Evolutionary conservation across 1,284 basidiomycete genomes (phyloP).

Genomic region (Marasmius sp.): DNA sequence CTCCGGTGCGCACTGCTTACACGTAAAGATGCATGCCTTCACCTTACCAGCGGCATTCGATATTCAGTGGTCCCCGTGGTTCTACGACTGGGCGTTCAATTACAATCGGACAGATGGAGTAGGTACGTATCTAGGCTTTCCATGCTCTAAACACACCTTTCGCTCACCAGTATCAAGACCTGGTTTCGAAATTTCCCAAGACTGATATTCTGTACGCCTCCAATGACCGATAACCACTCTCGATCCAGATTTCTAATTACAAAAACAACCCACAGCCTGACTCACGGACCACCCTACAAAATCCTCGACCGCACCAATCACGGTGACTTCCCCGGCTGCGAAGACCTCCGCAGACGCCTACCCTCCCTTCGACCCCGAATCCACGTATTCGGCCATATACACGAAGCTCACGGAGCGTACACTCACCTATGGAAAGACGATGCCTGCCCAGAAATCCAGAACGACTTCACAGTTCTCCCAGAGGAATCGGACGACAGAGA

Average conservation of each 20-base stretch:
- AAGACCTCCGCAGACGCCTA: slow-evolving; percentile 39
- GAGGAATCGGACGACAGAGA: slow-evolving; percentile 8
- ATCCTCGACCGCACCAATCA: slow-evolving; percentile 43
- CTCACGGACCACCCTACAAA: slow-evolving; percentile 58
- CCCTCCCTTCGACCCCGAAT: slow-evolving; percentile 43
- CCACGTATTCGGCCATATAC: slow-evolving; percentile 68
- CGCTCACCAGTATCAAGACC: slow-evolving; percentile 29
- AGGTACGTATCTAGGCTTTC: slow-evolving; percentile 15
- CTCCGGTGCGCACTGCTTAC: slow-evolving; percentile 31
- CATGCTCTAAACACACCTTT: slow-evolving; percentile 19
- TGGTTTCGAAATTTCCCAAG: slow-evolving; percentile 47
- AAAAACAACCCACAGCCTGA: slow-evolving; percentile 39
- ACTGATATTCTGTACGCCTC: slow-evolving; percentile 50
- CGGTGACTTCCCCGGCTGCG: slow-evolving; percentile 45
- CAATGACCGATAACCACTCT: neutral
- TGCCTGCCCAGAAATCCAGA: slow-evolving; percentile 7
- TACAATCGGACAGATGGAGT: slow-evolving; percentile 32
- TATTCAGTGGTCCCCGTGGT: slow-evolving; percentile 44
- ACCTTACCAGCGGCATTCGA: neutral
- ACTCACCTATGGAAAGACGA: slow-evolving; percentile 34
- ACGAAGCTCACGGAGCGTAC: slow-evolving; percentile 56
- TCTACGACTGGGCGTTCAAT: slow-evolving; percentile 43
- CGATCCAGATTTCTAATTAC: slow-evolving; percentile 24
- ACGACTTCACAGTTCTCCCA: neutral
- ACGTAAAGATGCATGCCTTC: neutral